phyloP scores from a whole-genome alignment of 2,329 filamentous ascomycete species.

The Diaporthe ilicicola region DNA sequence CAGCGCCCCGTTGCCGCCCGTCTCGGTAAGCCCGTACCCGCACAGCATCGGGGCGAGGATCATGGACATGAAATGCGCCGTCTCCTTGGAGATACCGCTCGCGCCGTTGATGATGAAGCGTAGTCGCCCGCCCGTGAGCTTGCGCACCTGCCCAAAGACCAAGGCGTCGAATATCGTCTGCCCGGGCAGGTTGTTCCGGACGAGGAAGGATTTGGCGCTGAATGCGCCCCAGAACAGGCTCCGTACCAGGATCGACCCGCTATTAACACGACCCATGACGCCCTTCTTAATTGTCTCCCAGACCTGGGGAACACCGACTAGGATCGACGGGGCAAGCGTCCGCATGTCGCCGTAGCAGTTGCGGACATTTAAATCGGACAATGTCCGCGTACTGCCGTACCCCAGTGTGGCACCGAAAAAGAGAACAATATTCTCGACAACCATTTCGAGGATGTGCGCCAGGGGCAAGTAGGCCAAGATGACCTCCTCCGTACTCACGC shows the following conservation, averaged over 20 bases:
- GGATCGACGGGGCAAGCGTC: slow-evolving; percentile 86
- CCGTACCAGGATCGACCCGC: slow-evolving; percentile 73
- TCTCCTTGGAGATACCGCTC: slow-evolving; percentile 87
- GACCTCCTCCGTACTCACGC: slow-evolving; percentile 79
- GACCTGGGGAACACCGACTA: slow-evolving; percentile 94
- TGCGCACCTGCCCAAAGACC: slow-evolving; percentile 91
- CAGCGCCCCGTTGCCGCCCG: slow-evolving; percentile 82
- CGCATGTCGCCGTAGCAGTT: slow-evolving; percentile 95
- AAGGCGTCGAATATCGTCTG: slow-evolving; percentile 77
- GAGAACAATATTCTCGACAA: slow-evolving; percentile 90
- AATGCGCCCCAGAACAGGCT: slow-evolving; percentile 80
- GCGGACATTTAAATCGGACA: slow-evolving; percentile 84
- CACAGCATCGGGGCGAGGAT: slow-evolving; percentile 93
- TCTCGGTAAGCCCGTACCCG: slow-evolving; percentile 96
- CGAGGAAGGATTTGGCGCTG: slow-evolving; percentile 66
- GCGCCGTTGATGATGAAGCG: slow-evolving; percentile 95
- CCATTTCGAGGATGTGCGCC: slow-evolving; percentile 95
- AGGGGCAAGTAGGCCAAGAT: slow-evolving; percentile 92
- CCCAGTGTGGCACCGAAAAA: slow-evolving; percentile 92
- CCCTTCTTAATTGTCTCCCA: slow-evolving; percentile 99
- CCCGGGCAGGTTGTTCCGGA: slow-evolving; percentile 68
- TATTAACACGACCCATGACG: slow-evolving; percentile 80
- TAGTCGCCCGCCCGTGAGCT: slow-evolving; percentile 86
- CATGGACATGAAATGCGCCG: slow-evolving; percentile 89
- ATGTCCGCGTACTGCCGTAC: slow-evolving; percentile 89